Evolutionary conservation across 148 eudicot genomes (phyloP).

Genomic region (Limonium bicolor): DNA sequence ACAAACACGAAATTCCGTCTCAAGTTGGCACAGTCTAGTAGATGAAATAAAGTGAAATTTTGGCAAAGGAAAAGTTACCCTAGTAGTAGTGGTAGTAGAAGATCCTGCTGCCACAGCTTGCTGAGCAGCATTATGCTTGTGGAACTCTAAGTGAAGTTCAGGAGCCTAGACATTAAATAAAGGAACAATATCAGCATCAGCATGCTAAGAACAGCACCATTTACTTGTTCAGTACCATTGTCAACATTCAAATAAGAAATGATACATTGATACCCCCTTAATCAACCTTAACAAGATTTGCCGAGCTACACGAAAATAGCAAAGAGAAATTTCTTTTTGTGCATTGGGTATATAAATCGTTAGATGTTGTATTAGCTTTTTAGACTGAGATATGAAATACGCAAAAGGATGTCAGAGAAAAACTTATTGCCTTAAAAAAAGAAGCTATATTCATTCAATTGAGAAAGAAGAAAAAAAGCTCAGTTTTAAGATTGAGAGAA

Average conservation of each 20-base stretch:
- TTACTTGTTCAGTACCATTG: not conserved
- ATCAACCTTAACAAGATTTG: not conserved
- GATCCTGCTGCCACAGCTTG: slow-evolving; percentile 12
- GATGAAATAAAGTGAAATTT: not conserved
- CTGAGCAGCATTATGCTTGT: slow-evolving; percentile 10
- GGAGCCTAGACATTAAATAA: slow-evolving; percentile 16
- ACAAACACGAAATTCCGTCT: not conserved
- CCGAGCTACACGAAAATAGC: not conserved
- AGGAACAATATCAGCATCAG: slow-evolving; percentile 1
- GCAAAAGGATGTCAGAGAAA: too few species aligned
- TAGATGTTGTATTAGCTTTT: too few species aligned
- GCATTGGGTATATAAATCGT: too few species aligned
- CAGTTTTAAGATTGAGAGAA: too few species aligned
- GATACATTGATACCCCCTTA: not conserved
- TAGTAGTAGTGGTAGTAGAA: slow-evolving; percentile 11
- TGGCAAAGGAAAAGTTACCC: slow-evolving; percentile 10
- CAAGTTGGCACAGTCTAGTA: not conserved
- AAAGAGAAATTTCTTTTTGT: too few species aligned
- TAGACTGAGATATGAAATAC: too few species aligned
- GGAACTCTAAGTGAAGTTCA: slow-evolving; percentile 25
- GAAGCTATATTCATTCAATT: too few species aligned
- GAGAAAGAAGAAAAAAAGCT: too few species aligned
- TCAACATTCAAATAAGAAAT: not conserved
- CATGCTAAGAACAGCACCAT: not conserved
- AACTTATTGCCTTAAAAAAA: too few species aligned